Evolutionary conservation across 441 rosid species (phyloP), one percentile per base, ranked within the genome.

Genomic region (Euphorbia corollata): DNA sequence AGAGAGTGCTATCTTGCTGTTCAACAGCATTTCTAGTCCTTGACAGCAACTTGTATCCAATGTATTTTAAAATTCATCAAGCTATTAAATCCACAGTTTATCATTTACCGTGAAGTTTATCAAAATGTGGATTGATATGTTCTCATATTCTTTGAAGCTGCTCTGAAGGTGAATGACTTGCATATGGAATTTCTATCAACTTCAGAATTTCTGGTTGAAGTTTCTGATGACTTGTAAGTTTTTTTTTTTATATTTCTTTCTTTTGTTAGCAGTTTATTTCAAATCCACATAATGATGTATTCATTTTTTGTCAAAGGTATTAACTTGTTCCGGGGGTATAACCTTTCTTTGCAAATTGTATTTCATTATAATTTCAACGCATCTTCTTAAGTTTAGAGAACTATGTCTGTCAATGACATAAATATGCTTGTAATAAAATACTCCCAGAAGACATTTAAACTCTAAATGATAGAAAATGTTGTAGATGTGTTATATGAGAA

Each of bases 131-230:
- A 59, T 27, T 23, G 23, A 60, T 24, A 4, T 65, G 9, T 18
- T 27, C 58, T 34, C 41, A 22, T 27, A 60, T 75, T 75, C 73
- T 66, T 81, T 79, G 74, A 79, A 77, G 79, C 79, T 77, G 65
- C 67, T 74, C 22, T 71, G 48, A 76, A 92, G 97, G 95, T 87
- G 75, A 82, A 85, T 83, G 91, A 81, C 71, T 64, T 85, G 88
- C 95, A 90, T 68, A 87, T 88, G 96, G 95, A 86, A 63, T 90
- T 93, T 75, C 74, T 93, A 63, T 92, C 96, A 24, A 71, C 78
- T 47, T 90, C 98, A 11, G 97, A 90, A 73, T 87, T 87, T 75
- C 79, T 92, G 16, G 96, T 89, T 51, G 98, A 90, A 84, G 81
- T 93, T 63, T 86, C 97, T 19, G 97, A 88, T 74, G 97, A 93